phyloP scores from a whole-genome alignment of 1,284 basidiomycete species.

The Leccinum griseonigrum region DNA sequence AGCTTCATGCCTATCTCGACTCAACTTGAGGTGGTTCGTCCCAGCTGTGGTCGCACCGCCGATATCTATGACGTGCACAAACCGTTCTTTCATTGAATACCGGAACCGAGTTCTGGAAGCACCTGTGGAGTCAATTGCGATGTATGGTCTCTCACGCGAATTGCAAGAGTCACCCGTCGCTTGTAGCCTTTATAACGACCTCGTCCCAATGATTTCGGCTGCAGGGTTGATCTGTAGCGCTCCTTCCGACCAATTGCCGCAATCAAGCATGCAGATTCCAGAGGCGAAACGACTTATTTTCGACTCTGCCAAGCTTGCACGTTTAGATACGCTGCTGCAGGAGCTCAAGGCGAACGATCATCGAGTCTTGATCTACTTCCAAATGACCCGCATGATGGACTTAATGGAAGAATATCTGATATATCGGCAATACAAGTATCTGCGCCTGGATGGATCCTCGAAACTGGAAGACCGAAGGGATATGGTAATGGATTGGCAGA shows the following conservation, averaged over 20 bases:
- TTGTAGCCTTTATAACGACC: slow-evolving; percentile 47
- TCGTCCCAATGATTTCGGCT: slow-evolving; percentile 64
- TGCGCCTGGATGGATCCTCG: slow-evolving; percentile 93
- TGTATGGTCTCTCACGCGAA: slow-evolving; percentile 84
- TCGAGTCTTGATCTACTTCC: slow-evolving; percentile 97
- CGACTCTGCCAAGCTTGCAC: slow-evolving; percentile 95
- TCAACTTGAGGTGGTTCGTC: slow-evolving; percentile 78
- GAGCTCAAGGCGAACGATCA: slow-evolving; percentile 94
- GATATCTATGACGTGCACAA: slow-evolving; percentile 70
- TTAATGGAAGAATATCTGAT: slow-evolving; percentile 99
- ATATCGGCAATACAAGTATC: slow-evolving; percentile 97
- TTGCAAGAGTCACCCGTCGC: slow-evolving; percentile 63
- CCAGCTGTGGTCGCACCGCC: slow-evolving; percentile 85
- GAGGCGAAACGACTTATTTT: slow-evolving; percentile 95
- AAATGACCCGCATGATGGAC: slow-evolving; percentile 99
- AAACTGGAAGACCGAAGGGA: slow-evolving; percentile 96
- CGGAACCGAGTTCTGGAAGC: slow-evolving; percentile 62
- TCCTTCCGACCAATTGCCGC: slow-evolving; percentile 74
- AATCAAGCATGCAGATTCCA: slow-evolving; percentile 88
- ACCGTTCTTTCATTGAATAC: slow-evolving; percentile 78
- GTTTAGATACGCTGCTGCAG: slow-evolving; percentile 85
- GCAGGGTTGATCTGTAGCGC: slow-evolving; percentile 73
- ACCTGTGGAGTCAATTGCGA: slow-evolving; percentile 68
- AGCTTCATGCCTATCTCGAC: slow-evolving; percentile 78
- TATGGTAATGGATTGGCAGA: slow-evolving; percentile 99